Evolutionary conservation across 2,329 filamentous ascomycete species (phyloP).

Genomic region (Botrytis hyacinthi): DNA sequence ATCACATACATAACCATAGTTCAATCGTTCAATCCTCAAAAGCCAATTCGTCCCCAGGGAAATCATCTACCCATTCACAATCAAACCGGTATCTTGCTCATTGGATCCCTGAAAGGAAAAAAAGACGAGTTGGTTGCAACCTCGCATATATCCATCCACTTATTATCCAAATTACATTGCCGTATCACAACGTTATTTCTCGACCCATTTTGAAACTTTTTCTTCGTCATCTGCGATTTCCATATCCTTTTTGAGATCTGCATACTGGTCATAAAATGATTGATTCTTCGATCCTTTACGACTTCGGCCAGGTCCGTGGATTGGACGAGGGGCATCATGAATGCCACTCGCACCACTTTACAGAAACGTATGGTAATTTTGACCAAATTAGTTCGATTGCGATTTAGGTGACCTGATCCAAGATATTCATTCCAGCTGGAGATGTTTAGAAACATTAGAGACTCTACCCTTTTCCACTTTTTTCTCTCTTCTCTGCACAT

Average conservation of each 20-base stretch:
- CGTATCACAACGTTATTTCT: neutral
- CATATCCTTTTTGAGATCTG: neutral
- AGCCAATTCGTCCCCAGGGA: no score
- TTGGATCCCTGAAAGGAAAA: neutral
- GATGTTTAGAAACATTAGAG: neutral
- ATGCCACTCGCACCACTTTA: neutral
- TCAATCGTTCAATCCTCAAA: neutral
- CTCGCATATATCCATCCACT: neutral
- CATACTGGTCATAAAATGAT: neutral
- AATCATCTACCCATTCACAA: neutral
- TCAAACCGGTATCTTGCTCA: neutral
- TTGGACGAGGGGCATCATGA: neutral
- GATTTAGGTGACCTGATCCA: neutral
- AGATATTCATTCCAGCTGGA: neutral
- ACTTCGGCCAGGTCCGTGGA: slow-evolving; percentile 4
- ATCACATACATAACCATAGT: neutral
- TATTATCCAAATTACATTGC: slow-evolving; percentile 5
- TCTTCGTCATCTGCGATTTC: slow-evolving; percentile 2
- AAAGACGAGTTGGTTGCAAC: neutral
- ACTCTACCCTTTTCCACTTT: neutral
- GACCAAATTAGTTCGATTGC: neutral
- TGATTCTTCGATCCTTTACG: neutral
- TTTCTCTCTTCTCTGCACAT: neutral
- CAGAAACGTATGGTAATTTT: neutral
- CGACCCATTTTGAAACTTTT: neutral